A percentile compares a stretch with the other conserved stretches of the same genome.
Conservation (phyloP, 2,329 filamentous ascomycete species). For the Parafenestella ontariensis region DNA sequence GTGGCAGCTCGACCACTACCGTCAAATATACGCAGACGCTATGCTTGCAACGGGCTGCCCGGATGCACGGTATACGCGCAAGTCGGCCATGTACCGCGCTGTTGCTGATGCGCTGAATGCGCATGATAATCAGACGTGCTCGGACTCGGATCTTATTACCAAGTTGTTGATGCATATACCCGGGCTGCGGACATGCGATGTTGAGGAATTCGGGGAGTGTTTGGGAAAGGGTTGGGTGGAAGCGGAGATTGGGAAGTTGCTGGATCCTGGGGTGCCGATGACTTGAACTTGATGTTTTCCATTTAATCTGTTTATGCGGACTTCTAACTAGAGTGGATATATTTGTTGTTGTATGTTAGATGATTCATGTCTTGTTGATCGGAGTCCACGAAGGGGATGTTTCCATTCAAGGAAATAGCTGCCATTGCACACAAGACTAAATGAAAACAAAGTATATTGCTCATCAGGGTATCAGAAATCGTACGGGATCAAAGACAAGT, state of each 20-base stretch:
- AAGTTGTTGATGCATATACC: not conserved
- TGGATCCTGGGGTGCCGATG: too few species aligned
- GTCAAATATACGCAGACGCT: conserved; percentile 11
- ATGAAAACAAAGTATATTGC: too few species aligned
- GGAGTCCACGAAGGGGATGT: too few species aligned
- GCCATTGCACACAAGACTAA: too few species aligned
- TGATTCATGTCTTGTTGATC: too few species aligned
- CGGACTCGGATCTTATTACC: not conserved
- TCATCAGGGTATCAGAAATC: too few species aligned
- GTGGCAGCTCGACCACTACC: conserved; percentile 10
- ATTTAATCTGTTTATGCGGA: too few species aligned
- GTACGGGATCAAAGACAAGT: too few species aligned
- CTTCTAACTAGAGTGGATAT: too few species aligned
- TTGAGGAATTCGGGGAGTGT: not conserved
- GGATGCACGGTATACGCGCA: conserved; percentile 8
- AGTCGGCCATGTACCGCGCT: conserved; percentile 8
- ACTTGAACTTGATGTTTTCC: too few species aligned
- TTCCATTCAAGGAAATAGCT: too few species aligned
- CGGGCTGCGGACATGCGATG: not conserved
- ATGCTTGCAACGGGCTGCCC: conserved; percentile 7
- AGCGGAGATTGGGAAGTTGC: not conserved
- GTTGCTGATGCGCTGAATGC: not conserved
- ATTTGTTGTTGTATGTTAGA: too few species aligned
- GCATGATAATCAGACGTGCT: not conserved
- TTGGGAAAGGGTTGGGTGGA: not conserved